A percentile compares a stretch with the other conserved stretches of the same genome.
phyloP scores from a whole-genome alignment of 805 yeast genomes.

The Lachancea meyersii region DNA sequence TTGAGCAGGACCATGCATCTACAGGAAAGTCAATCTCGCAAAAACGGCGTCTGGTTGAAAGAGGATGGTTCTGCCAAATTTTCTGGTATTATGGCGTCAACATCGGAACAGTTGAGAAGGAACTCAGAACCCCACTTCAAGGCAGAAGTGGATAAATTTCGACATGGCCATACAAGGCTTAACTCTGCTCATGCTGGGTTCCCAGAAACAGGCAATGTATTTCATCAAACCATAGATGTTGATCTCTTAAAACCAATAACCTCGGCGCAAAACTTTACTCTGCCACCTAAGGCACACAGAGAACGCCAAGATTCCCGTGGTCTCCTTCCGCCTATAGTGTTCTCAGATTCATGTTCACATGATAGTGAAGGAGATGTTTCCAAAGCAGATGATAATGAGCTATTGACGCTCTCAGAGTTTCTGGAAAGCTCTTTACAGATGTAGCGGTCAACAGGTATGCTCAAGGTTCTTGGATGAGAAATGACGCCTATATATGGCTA shows the following conservation, averaged over 20 bases:
- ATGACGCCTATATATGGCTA: slow-evolving; percentile 12
- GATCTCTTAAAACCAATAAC: not conserved
- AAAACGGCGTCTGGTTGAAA: no score
- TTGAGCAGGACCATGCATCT: not conserved
- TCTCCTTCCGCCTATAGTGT: slow-evolving; percentile 1
- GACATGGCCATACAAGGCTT: slow-evolving; percentile 13
- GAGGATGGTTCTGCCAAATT: no score
- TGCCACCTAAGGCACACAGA: not conserved
- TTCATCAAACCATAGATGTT: not conserved
- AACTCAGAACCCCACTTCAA: slow-evolving; percentile 19
- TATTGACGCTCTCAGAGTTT: slow-evolving; percentile 2
- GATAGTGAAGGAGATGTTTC: not conserved
- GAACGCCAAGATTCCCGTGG: not conserved
- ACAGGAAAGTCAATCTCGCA: no score
- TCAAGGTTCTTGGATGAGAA: not conserved
- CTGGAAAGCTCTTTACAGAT: not conserved
- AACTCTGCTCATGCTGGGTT: slow-evolving; percentile 22
- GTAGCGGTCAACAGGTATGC: not conserved
- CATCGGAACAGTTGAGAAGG: slow-evolving; percentile 28
- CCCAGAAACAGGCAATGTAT: slow-evolving; percentile 17
- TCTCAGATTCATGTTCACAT: not conserved
- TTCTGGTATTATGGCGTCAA: slow-evolving; percentile 12
- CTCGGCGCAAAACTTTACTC: not conserved
- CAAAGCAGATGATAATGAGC: not conserved
- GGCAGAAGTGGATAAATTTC: slow-evolving; percentile 19